A percentile compares a stretch with the other conserved stretches of the same genome.
These are phyloP conservation scores for Sisymbrium altissimum DNA, from an alignment of 345 rosid species.

Conservation along the genomic window DNA sequence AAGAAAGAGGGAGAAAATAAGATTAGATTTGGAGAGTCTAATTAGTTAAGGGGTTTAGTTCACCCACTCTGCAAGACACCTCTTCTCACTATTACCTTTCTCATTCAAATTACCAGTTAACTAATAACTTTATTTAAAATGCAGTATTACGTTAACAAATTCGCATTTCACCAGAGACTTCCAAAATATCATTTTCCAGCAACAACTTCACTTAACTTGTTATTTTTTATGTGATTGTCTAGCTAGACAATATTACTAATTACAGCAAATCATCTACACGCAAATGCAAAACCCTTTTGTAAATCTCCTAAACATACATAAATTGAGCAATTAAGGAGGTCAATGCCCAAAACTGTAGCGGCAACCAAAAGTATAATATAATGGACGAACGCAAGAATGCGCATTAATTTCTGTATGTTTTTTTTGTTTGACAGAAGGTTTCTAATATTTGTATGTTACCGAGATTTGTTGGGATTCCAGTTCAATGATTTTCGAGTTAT, in stretches of 20 bases:
- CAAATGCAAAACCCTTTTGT: neutral
- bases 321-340: neutral
- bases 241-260: neutral
- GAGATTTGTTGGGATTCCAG: too few relatives aligned
- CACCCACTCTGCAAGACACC: slow-evolving; percentile 32
- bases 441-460: too few relatives aligned
- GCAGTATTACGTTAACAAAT: neutral
- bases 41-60: slow-evolving; percentile 34
- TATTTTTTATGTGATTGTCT: neutral
- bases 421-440: too few relatives aligned
- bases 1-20: neutral
- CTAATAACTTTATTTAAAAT: neutral
- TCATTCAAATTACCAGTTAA: slow-evolving; percentile 16
- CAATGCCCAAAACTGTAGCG: too few relatives aligned
- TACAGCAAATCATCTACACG: neutral
- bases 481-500: too few relatives aligned
- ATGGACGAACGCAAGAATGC: too few relatives aligned
- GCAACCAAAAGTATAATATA: too few relatives aligned
- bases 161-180: slow-evolving; percentile 5
- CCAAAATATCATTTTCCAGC: neutral
- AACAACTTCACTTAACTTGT: slow-evolving; percentile 29
- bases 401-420: too few relatives aligned
- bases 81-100: slow-evolving; percentile 6
- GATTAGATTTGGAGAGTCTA: neutral
- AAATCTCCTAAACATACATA: neutral